These are phyloP conservation scores for Podosphaera xanthii DNA, from an alignment of 2,329 filamentous ascomycete genomes.

Conservation along the genomic window DNA sequence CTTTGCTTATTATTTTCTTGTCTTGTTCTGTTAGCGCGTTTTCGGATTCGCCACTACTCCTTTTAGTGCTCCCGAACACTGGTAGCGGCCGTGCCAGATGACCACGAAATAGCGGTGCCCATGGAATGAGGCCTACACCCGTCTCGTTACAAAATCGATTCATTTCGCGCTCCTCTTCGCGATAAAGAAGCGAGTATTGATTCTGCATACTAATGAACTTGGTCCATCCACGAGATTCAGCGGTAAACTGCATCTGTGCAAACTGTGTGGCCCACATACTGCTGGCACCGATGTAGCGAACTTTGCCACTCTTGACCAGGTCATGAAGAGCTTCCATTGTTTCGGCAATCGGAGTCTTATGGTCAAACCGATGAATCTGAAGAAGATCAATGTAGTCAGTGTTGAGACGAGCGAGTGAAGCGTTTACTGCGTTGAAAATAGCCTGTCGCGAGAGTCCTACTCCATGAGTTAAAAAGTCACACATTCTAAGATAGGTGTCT, in stretches of 20 bases:
- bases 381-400: constrained; percentile 35
- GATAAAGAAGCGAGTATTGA: constrained; percentile 28
- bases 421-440: constrained; percentile 42
- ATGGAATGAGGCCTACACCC: constrained; percentile 21
- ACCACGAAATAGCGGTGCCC: constrained; percentile 17
- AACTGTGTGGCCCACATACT: constrained; percentile 27
- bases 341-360: constrained; percentile 27
- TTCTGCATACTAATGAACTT: constrained; percentile 36
- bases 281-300: constrained; percentile 29
- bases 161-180: constrained; percentile 31
- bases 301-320: constrained; percentile 31
- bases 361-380: constrained; percentile 36
- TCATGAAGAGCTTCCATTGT: constrained; percentile 42
- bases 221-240: constrained; percentile 29
- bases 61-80: constrained; percentile 7
- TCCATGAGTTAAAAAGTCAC: background rate
- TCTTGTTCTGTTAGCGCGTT: constrained; percentile 21
- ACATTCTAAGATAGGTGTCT: too few species aligned
- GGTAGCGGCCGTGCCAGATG: constrained; percentile 15
- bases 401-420: constrained; percentile 29
- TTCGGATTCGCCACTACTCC: constrained; percentile 6
- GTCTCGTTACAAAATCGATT: constrained; percentile 21
- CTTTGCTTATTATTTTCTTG: constrained; percentile 27
- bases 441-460: constrained; percentile 35
- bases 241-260: constrained; percentile 25